phyloP scores from a whole-genome alignment of 495 filamentous ascomycete genomes.

The Aspergillus steynii region DNA sequence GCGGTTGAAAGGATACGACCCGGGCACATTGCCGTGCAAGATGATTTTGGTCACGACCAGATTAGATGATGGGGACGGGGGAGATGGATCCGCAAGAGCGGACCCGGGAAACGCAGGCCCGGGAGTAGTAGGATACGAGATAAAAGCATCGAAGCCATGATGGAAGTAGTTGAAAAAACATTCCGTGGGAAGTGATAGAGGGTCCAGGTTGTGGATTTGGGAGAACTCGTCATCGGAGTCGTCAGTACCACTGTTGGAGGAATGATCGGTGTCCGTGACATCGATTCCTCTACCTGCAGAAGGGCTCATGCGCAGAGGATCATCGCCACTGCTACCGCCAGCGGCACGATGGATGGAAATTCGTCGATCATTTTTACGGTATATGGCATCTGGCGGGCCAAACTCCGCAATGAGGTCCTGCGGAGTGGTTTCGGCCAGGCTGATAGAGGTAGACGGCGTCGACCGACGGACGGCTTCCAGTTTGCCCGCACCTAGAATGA shows the following conservation, averaged over 20 bases:
- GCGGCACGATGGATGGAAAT: conserved; percentile 76
- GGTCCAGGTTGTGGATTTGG: conserved; percentile 32
- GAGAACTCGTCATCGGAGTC: conserved; percentile 68
- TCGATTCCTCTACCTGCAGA: conserved; percentile 47
- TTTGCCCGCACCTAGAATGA: conserved; percentile 70
- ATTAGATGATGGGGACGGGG: conserved; percentile 52
- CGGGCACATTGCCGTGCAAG: conserved; percentile 90
- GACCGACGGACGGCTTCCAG: conserved; percentile 71
- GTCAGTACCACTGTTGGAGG: conserved; percentile 75
- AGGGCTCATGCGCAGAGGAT: conserved; percentile 39
- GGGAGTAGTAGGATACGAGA: conserved; percentile 70
- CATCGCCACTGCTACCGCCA: conserved; percentile 41
- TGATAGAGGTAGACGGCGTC: conserved; percentile 62
- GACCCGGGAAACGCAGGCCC: conserved; percentile 64
- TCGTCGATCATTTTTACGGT: conserved; percentile 86
- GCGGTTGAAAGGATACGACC: conserved; percentile 94
- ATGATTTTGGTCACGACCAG: conserved; percentile 87
- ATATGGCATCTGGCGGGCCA: conserved; percentile 92
- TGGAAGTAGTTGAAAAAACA: conserved; percentile 97
- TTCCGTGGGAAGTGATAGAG: conserved; percentile 55
- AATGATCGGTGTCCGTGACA: conserved; percentile 73
- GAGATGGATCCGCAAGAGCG: conserved; percentile 30
- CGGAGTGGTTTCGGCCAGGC: conserved; percentile 76
- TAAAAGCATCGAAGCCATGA: conserved; percentile 90
- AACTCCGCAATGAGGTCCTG: conserved; percentile 90